phyloP scores from a whole-genome alignment of 192 early-diverging fungal species.

The Spizellomyces punctatus region DNA sequence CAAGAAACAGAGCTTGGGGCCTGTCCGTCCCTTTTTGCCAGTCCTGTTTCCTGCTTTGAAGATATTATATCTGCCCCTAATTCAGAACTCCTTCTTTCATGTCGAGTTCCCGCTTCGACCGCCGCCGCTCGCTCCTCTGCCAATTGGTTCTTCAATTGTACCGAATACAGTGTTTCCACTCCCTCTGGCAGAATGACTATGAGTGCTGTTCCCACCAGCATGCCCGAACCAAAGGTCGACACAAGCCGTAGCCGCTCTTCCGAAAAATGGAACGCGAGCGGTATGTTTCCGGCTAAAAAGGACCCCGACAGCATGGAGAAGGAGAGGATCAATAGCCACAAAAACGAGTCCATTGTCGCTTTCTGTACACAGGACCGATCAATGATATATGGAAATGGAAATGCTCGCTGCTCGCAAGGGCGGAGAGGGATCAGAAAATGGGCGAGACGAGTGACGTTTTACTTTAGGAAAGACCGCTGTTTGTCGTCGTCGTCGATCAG shows the following conservation, averaged over 20 bases:
- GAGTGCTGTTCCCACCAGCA: constrained; percentile 88
- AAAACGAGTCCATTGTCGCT: constrained; percentile 33
- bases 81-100: too few relatives aligned
- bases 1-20: not conserved
- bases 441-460: too few relatives aligned
- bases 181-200: constrained; percentile 96
- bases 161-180: constrained; percentile 78
- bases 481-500: too few relatives aligned
- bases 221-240: constrained; percentile 84
- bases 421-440: too few relatives aligned
- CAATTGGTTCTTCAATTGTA: constrained; percentile 8
- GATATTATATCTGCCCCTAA: not conserved
- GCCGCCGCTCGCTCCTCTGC: constrained; percentile 3
- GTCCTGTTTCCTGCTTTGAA: not conserved
- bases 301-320: constrained; percentile 84
- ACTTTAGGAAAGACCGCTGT: too few relatives aligned
- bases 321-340: constrained; percentile 64
- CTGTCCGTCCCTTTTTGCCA: not conserved
- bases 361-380: not conserved
- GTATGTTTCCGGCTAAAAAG: constrained; percentile 84
- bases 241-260: constrained; percentile 71
- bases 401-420: too few relatives aligned
- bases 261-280: constrained; percentile 78
- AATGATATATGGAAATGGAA: too few relatives aligned
- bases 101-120: not conserved